Conservation (phyloP, 768 basidiomycete species). For the Russula compacta region DNA sequence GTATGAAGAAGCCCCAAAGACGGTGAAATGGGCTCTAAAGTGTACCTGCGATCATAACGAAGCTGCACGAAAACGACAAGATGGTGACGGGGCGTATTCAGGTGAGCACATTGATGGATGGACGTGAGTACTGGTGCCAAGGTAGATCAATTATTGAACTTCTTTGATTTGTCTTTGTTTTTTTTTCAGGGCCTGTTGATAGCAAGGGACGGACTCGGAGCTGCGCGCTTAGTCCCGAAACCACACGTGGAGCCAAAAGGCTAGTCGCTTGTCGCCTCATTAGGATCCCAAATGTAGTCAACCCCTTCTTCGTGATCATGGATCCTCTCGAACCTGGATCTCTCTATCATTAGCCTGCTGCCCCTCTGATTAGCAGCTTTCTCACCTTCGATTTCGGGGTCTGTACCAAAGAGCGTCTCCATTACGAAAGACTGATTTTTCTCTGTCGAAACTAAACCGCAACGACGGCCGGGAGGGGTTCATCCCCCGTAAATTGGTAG, state of each 20-base stretch:
- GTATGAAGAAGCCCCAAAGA: neutral
- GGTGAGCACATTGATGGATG: neutral
- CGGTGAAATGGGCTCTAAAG: neutral
- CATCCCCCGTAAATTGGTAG: constrained; percentile 5
- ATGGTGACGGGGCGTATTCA: neutral
- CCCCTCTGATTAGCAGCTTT: neutral
- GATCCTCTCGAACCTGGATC: constrained; percentile 1
- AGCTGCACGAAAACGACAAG: neutral
- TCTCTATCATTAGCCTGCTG: neutral
- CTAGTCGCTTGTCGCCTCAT: constrained; percentile 13
- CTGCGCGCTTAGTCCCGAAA: constrained; percentile 16
- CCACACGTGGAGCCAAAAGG: constrained; percentile 3
- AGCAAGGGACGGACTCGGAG: constrained; percentile 15
- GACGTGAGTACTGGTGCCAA: neutral
- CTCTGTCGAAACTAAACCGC: neutral
- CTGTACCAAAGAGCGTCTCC: neutral
- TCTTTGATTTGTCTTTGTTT: constrained; percentile 11
- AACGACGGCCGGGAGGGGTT: constrained; percentile 6
- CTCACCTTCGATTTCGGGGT: neutral
- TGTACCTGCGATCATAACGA: neutral
- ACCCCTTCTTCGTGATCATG: constrained; percentile 2
- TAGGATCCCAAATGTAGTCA: constrained; percentile 15
- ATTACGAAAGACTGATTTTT: constrained; percentile 7
- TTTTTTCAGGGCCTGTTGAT: neutral
- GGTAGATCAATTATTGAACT: constrained; percentile 10